Percentiles rank a stretch among this genome's conserved stretches.
These are phyloP conservation scores for Diaporthe velutina DNA, from an alignment of 2,329 filamentous ascomycete genomes.

Conservation along the genomic window DNA sequence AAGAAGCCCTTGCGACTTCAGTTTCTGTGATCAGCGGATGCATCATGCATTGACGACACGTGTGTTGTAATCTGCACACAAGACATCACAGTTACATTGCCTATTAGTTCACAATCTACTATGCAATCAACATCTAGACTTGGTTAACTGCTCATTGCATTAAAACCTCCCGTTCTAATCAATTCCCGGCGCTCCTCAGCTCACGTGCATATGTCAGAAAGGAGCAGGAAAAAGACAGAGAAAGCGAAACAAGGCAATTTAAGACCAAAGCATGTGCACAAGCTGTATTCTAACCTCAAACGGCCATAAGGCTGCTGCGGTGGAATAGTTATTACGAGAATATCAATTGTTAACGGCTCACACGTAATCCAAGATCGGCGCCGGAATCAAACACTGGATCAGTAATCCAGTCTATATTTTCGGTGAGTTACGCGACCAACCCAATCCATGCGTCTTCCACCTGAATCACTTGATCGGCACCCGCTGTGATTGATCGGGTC, in stretches of 20 bases:
- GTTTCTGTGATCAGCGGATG: neutral
- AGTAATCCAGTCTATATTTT: neutral
- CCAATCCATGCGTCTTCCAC: neutral
- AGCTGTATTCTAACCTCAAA: neutral
- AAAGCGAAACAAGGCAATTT: neutral
- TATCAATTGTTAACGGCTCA: neutral
- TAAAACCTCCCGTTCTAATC: no score
- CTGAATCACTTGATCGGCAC: neutral
- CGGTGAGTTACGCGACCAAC: neutral
- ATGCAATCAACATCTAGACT: no score
- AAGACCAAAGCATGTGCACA: neutral
- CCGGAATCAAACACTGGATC: neutral
- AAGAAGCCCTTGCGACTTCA: neutral
- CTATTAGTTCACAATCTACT: neutral
- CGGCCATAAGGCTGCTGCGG: neutral
- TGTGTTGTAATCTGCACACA: neutral
- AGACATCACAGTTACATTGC: neutral
- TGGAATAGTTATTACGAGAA: neutral
- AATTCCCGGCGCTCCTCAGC: neutral
- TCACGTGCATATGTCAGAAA: neutral
- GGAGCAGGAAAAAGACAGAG: neutral
- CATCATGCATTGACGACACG: neutral
- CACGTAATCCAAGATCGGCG: neutral
- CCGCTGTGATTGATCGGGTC: neutral
- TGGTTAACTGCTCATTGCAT: no score